Evolutionary conservation across 106 monocot genomes (phyloP), one percentile per base, ranked within the genome.

Genomic region (Dendrobium officinale): DNA sequence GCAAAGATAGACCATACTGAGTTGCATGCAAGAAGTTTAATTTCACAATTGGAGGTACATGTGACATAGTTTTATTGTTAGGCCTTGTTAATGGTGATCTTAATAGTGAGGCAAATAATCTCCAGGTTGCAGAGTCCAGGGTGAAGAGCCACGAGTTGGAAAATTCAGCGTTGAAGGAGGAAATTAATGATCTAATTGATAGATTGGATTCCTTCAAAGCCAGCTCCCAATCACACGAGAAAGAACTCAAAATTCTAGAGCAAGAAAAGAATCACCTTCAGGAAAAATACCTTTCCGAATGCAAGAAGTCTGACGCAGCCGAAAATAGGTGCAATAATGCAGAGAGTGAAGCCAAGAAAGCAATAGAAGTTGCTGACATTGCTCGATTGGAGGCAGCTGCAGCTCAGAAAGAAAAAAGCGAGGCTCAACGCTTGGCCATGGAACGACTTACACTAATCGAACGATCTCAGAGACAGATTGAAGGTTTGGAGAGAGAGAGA

Each of bases 191-290:
- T n/a, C 43, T 89, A 49, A 81, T 31, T 68, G 86, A 87, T 72
- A 88, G 85, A 79, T 67, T 96, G 27, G 88, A 96, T 45, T 77
- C 77, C 73, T 37, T 85, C 27, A 96, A 78, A 77, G 27, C 78
- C 4, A 87, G 86, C 74, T 79, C 85, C 81, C 86, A 88, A 43
- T 88, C 86, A 70, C 82, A 87, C 74, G 93, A 92, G 73, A 90
- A 78, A 56, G 90, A 96, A 83, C 81, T 84, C 3, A 81, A 77
- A 82, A 86, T 92, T 8, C 64, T 96, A 37, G 89, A 96, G 77
- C 96, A 96, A 83, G 96, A 96, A 80, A 93, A 87, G 75, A 86
- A 81, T 24, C 93, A 93, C 80, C 82, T 96, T 42, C 81, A 92
- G 77, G 96, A 96, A 41, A 96, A 91, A 78, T 92, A 87, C 68